These are phyloP conservation scores for Exidia glandulosa DNA, from an alignment of 768 basidiomycete species.

Conservation along the genomic window DNA sequence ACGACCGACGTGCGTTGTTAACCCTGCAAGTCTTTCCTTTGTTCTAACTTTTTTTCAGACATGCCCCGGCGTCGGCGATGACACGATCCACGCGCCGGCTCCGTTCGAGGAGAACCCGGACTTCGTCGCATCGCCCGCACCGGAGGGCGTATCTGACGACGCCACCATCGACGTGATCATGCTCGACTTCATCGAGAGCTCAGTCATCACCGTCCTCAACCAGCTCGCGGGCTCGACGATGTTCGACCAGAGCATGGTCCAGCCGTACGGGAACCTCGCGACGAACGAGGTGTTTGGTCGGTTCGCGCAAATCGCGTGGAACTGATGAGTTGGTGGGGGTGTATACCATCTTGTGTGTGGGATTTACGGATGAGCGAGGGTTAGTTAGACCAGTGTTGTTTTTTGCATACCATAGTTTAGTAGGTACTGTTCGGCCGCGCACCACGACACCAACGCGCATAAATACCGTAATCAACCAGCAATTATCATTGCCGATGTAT, in stretches of 20 bases:
- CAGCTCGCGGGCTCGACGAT: neutral
- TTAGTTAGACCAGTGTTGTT: too few relatives aligned
- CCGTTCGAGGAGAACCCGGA: constrained; percentile 43
- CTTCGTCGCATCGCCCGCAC: constrained; percentile 48
- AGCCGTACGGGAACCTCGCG: neutral
- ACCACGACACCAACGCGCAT: too few relatives aligned
- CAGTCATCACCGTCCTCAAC: constrained; percentile 14
- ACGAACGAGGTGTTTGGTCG: neutral
- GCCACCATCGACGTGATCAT: constrained; percentile 65
- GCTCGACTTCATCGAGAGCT: constrained; percentile 50
- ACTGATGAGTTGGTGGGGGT: too few relatives aligned
- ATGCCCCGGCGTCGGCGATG: constrained; percentile 70
- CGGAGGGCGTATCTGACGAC: constrained; percentile 32
- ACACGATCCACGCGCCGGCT: constrained; percentile 50
- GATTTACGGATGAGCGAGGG: too few relatives aligned
- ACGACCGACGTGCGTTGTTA: constrained; percentile 61
- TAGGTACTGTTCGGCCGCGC: too few relatives aligned
- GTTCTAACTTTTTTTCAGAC: too few relatives aligned
- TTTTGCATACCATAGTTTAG: too few relatives aligned
- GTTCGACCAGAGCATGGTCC: neutral
- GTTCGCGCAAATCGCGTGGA: neutral
- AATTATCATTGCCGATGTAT: too few relatives aligned
- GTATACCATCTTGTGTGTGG: too few relatives aligned
- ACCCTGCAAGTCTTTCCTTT: too few relatives aligned
- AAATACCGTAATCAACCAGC: too few relatives aligned